These are phyloP conservation scores for Magnolia changhungtana DNA, from an alignment of 164 flowering plant species.

Conservation along the genomic window DNA sequence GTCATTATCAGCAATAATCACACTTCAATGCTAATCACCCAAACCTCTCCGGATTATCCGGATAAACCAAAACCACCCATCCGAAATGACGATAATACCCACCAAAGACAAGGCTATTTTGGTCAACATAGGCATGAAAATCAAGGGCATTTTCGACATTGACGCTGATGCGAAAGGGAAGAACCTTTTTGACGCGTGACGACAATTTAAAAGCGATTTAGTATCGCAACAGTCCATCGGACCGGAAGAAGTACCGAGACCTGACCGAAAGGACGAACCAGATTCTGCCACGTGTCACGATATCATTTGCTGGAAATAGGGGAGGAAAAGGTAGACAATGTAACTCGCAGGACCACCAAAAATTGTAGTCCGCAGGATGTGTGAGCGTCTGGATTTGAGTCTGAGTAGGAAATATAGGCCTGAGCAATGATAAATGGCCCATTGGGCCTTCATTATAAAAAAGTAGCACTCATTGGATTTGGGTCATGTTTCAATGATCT, in stretches of 20 bases:
- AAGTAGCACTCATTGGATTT: too few species aligned
- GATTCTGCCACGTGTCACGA: neutral
- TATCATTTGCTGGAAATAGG: neutral
- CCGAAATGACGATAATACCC: constrained; percentile 5
- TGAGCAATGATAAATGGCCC: too few species aligned
- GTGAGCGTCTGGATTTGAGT: neutral
- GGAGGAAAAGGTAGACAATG: neutral
- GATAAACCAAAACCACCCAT: neutral
- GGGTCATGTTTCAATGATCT: too few species aligned
- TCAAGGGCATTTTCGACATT: constrained; percentile 3
- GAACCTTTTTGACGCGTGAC: constrained; percentile 1
- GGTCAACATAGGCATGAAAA: neutral
- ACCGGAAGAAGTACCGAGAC: constrained; percentile 4
- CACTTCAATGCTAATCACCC: neutral
- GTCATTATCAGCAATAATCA: neutral
- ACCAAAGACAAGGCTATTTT: too few species aligned
- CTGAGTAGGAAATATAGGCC: too few species aligned
- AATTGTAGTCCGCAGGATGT: neutral
- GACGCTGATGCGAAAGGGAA: neutral
- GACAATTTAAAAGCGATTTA: constrained; percentile 6
- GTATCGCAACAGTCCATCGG: constrained; percentile 2
- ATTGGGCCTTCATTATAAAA: too few species aligned
- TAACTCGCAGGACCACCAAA: neutral
- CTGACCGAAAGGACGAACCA: neutral
- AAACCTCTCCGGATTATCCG: constrained; percentile 15